Evolutionary conservation across 331 rosid genomes (phyloP).

Genomic region (Dryas integrifolia): DNA sequence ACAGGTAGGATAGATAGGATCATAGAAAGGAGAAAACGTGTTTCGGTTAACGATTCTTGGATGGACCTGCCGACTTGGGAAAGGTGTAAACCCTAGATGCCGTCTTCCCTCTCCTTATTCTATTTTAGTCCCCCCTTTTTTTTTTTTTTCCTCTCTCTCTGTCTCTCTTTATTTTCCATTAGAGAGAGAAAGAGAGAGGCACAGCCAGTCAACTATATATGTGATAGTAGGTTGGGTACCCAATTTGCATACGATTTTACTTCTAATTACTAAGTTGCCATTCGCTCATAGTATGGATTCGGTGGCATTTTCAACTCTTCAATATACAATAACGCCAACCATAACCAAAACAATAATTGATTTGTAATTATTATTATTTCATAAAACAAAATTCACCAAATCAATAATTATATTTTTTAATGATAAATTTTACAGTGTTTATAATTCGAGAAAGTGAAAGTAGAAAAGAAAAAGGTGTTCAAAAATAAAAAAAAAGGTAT

Average conservation of each 20-base stretch:
- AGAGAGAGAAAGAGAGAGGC: not conserved
- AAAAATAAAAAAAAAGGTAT: too few relatives aligned
- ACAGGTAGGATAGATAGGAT: not conserved
- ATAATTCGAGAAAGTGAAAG: too few relatives aligned
- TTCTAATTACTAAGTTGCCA: conserved; percentile 22
- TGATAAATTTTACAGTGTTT: too few relatives aligned
- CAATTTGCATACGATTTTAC: not conserved
- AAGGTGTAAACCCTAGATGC: conserved; percentile 27
- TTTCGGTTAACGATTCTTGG: conserved; percentile 38
- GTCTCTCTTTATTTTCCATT: conserved; percentile 3
- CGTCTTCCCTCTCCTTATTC: not conserved
- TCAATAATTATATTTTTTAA: too few relatives aligned
- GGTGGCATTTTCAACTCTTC: not conserved
- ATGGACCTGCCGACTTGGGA: conserved; percentile 19
- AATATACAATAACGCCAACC: not conserved
- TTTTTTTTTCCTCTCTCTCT: not conserved
- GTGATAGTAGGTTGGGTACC: not conserved
- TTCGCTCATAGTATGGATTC: not conserved
- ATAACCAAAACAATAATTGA: too few relatives aligned
- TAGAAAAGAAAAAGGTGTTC: too few relatives aligned
- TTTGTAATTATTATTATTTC: too few relatives aligned
- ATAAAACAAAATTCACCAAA: too few relatives aligned
- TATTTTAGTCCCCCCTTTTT: not conserved
- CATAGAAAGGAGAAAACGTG: conserved; percentile 31
- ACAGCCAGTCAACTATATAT: conserved; percentile 27